Conservation (phyloP, 768 basidiomycete genomes). For the Lactarius vividus region DNA sequence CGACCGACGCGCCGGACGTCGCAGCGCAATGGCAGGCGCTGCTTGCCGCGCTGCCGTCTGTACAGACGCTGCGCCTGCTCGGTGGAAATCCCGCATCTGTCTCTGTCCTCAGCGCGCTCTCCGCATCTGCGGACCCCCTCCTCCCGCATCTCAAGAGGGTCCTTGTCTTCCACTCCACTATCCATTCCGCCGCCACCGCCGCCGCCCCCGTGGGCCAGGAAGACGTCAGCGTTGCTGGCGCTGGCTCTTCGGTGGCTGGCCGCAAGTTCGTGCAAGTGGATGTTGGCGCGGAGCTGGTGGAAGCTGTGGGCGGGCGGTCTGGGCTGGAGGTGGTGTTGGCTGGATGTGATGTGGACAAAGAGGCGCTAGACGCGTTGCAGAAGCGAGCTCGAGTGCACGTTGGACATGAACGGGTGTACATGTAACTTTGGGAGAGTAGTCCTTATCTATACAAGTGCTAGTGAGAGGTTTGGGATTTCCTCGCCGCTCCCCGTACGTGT, state of each 20-base stretch:
- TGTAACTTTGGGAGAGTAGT: neutral
- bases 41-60: neutral
- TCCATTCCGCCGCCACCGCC: neutral
- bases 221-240: neutral
- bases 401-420: slow-evolving; percentile 15
- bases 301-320: neutral
- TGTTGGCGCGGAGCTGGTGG: slow-evolving; percentile 9
- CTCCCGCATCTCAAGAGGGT: slow-evolving; percentile 17
- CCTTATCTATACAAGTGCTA: too few species aligned
- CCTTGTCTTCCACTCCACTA: neutral
- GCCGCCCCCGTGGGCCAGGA: neutral
- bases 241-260: neutral
- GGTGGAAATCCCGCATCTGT: neutral
- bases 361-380: slow-evolving; percentile 3
- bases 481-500: too few species aligned
- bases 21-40: neutral
- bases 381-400: slow-evolving; percentile 5
- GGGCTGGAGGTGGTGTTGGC: slow-evolving; percentile 13
- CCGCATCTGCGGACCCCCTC: neutral
- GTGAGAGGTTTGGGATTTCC: too few species aligned
- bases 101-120: neutral
- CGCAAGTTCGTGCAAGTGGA: neutral
- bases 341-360: slow-evolving; percentile 1
- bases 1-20: neutral
- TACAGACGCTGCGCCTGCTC: neutral